phyloP scores from a whole-genome alignment of 768 basidiomycete species.

The Dacryopinax spathularia region DNA sequence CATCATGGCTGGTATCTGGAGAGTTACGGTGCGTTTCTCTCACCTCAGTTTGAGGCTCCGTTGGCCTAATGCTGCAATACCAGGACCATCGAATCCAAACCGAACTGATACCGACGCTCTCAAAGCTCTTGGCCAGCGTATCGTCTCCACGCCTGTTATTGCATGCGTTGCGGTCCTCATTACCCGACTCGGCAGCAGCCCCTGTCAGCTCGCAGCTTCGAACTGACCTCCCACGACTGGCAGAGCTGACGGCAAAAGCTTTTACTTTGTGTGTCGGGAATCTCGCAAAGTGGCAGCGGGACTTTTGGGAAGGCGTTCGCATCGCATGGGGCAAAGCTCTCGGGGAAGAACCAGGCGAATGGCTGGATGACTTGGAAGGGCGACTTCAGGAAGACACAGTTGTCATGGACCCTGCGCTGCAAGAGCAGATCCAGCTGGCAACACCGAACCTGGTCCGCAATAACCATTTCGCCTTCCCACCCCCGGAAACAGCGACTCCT shows the following conservation, averaged over 20 bases:
- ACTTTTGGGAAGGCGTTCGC: conserved; percentile 32
- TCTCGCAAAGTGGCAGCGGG: conserved; percentile 42
- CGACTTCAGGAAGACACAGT: not conserved
- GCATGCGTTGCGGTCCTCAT: not conserved
- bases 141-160: not conserved
- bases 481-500: not conserved
- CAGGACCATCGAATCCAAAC: not conserved
- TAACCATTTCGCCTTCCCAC: not conserved
- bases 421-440: not conserved
- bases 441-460: not conserved
- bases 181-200: not conserved
- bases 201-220: conserved; percentile 50
- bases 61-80: not conserved
- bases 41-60: not conserved
- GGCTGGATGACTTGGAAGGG: not conserved
- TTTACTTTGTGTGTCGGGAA: conserved; percentile 38
- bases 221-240: conserved; percentile 53
- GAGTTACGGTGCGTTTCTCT: not conserved
- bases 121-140: not conserved
- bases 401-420: not conserved
- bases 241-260: conserved; percentile 46
- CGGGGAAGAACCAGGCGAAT: not conserved
- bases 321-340: not conserved
- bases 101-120: not conserved
- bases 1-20: not conserved